phyloP scores from a whole-genome alignment of 805 yeast species.

The Dipodascus geniculatus region DNA sequence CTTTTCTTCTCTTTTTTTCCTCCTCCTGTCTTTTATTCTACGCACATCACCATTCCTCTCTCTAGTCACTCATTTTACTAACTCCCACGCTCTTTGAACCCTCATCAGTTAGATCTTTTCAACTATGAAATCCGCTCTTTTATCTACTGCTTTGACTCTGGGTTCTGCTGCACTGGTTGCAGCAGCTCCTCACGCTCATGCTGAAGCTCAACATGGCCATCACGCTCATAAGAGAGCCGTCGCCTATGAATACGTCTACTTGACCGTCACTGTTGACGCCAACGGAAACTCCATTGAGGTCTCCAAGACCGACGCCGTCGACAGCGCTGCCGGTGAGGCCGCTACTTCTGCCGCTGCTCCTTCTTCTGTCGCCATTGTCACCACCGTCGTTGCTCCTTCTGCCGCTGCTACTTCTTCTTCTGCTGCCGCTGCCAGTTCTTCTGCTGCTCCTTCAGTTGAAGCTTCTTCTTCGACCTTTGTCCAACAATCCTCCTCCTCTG shows the following conservation, averaged over 20 bases:
- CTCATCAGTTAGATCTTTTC: too few species aligned
- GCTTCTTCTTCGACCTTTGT: constrained; percentile 16
- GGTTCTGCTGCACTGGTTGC: constrained; percentile 22
- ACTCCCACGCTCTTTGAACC: too few species aligned
- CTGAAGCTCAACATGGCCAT: constrained; percentile 30
- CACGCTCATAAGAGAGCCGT: constrained; percentile 44
- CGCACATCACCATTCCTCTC: background rate
- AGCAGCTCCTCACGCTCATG: constrained; percentile 24
- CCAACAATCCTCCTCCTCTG: constrained; percentile 15
- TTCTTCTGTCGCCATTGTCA: constrained; percentile 14
- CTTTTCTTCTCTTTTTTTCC: background rate
- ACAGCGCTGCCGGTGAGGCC: constrained; percentile 15
- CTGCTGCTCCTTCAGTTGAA: constrained; percentile 17
- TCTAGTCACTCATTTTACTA: background rate
- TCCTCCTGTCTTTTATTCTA: background rate
- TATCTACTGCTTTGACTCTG: background rate
- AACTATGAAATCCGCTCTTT: constrained; percentile 1
- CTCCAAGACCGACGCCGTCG: constrained; percentile 20
- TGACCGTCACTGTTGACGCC: constrained; percentile 32
- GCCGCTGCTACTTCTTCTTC: constrained; percentile 23
- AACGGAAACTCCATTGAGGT: constrained; percentile 29
- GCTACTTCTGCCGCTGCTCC: constrained; percentile 14
- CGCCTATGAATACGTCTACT: constrained; percentile 35
- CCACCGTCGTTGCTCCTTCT: constrained; percentile 16
- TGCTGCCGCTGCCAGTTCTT: constrained; percentile 24